A percentile compares a stretch with the other conserved stretches of the same genome.
Evolutionary conservation across 2,329 filamentous ascomycete genomes (phyloP).

Genomic region (Sarocladiaceae sp.): DNA sequence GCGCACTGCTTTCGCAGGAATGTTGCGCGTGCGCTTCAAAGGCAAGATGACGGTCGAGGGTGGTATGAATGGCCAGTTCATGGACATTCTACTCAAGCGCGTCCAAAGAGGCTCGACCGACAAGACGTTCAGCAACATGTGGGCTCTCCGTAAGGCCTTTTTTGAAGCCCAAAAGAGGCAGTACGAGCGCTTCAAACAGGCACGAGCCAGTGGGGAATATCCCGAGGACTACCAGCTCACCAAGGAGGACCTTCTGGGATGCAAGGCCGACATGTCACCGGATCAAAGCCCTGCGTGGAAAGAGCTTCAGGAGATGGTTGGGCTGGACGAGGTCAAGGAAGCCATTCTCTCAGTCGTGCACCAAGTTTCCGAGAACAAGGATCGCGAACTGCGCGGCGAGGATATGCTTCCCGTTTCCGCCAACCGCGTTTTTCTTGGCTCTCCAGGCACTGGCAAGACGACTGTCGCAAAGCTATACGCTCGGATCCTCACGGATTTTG

Average conservation of each 20-base stretch:
- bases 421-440: slow-evolving; percentile 54
- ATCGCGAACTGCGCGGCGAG: slow-evolving; percentile 47
- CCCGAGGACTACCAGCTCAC: slow-evolving; percentile 43
- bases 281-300: slow-evolving; percentile 44
- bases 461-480: slow-evolving; percentile 58
- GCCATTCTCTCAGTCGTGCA: slow-evolving; percentile 42
- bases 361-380: slow-evolving; percentile 47
- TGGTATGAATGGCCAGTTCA: slow-evolving; percentile 2
- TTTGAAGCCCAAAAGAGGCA: slow-evolving; percentile 8
- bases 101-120: slow-evolving; percentile 38
- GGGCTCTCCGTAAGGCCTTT: slow-evolving; percentile 10
- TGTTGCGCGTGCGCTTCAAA: slow-evolving; percentile 9
- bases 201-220: slow-evolving; percentile 14
- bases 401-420: slow-evolving; percentile 42
- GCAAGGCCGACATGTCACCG: slow-evolving; percentile 39
- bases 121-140: slow-evolving; percentile 11
- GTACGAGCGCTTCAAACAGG: slow-evolving; percentile 9
- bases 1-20: slow-evolving; percentile 8
- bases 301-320: slow-evolving; percentile 45
- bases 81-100: slow-evolving; percentile 32
- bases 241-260: slow-evolving; percentile 53
- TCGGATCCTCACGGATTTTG: slow-evolving; percentile 51
- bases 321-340: slow-evolving; percentile 47
- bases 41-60: slow-evolving; percentile 11
- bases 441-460: slow-evolving; percentile 59